Evolutionary conservation across 495 filamentous ascomycete species (phyloP).

Genomic region (Daldinia grandis): DNA sequence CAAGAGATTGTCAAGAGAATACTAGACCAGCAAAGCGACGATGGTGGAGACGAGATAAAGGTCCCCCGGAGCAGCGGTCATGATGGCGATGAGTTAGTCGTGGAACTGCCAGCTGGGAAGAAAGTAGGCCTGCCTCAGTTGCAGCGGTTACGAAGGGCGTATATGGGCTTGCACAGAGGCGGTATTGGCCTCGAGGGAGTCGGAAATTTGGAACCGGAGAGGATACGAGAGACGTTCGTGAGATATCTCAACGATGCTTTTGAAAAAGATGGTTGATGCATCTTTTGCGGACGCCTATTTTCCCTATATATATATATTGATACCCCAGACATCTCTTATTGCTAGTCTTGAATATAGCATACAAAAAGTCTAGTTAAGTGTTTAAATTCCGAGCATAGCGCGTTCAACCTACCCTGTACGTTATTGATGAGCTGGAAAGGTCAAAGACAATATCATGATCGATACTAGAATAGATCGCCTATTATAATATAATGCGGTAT

Average conservation of each 20-base stretch:
- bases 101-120: constrained; percentile 67
- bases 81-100: constrained; percentile 51
- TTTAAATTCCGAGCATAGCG: not conserved
- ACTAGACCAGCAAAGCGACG: constrained; percentile 73
- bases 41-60: constrained; percentile 61
- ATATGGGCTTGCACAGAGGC: constrained; percentile 77
- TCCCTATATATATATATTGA: constrained; percentile 12
- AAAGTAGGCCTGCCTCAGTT: constrained; percentile 75
- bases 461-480: not conserved
- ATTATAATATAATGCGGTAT: not conserved
- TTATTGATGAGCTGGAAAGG: not conserved
- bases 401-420: no score
- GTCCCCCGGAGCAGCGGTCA: constrained; percentile 44
- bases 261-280: constrained; percentile 55
- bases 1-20: constrained; percentile 83
- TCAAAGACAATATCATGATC: not conserved
- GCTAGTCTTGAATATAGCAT: not conserved
- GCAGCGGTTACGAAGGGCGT: constrained; percentile 85
- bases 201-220: constrained; percentile 55
- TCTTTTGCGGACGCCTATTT: not conserved
- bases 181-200: constrained; percentile 59
- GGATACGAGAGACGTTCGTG: constrained; percentile 74
- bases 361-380: not conserved
- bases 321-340: constrained; percentile 20
- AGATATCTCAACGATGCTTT: constrained; percentile 77